Evolutionary conservation across 1,284 basidiomycete genomes (phyloP).

Genomic region (Cerrena zonata): DNA sequence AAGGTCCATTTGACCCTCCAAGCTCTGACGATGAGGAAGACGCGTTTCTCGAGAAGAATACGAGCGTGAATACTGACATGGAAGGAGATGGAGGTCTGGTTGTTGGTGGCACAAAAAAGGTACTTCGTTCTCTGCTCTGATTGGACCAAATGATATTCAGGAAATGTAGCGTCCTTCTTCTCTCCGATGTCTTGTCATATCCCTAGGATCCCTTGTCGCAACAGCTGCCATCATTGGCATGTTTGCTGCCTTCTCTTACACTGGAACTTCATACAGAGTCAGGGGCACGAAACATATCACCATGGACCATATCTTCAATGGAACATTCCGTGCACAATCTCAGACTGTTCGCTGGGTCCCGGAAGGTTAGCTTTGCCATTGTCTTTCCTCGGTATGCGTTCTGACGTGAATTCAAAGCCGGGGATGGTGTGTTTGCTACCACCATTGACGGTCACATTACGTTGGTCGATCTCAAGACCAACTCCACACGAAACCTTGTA

Average conservation of each 20-base stretch:
- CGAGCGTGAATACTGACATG: slow-evolving; percentile 11
- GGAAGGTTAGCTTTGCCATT: slow-evolving; percentile 57
- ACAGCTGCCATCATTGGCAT: slow-evolving; percentile 61
- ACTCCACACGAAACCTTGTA: slow-evolving; percentile 61
- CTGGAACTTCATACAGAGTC: slow-evolving; percentile 44
- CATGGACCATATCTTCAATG: slow-evolving; percentile 86
- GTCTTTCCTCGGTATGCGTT: background rate
- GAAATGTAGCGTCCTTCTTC: slow-evolving; percentile 40
- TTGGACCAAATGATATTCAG: slow-evolving; percentile 6
- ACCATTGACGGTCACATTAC: slow-evolving; percentile 58
- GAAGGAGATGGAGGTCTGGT: slow-evolving; percentile 29
- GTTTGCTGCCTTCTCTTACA: slow-evolving; percentile 66
- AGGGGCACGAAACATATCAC: slow-evolving; percentile 64
- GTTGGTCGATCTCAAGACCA: slow-evolving; percentile 75
- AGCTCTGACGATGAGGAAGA: slow-evolving; percentile 66
- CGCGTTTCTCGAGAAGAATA: slow-evolving; percentile 38
- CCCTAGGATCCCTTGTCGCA: slow-evolving; percentile 47
- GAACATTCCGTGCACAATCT: slow-evolving; percentile 60
- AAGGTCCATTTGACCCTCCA: slow-evolving; percentile 65
- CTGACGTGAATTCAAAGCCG: slow-evolving; percentile 43
- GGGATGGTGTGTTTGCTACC: slow-evolving; percentile 84
- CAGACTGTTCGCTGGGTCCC: slow-evolving; percentile 73
- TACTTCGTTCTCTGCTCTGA: slow-evolving; percentile 13
- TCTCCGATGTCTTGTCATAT: slow-evolving; percentile 49
- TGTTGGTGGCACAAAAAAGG: slow-evolving; percentile 33